These are phyloP conservation scores for Arabidopsis arenosa DNA, from an alignment of 345 rosid genomes.

Conservation along the genomic window DNA sequence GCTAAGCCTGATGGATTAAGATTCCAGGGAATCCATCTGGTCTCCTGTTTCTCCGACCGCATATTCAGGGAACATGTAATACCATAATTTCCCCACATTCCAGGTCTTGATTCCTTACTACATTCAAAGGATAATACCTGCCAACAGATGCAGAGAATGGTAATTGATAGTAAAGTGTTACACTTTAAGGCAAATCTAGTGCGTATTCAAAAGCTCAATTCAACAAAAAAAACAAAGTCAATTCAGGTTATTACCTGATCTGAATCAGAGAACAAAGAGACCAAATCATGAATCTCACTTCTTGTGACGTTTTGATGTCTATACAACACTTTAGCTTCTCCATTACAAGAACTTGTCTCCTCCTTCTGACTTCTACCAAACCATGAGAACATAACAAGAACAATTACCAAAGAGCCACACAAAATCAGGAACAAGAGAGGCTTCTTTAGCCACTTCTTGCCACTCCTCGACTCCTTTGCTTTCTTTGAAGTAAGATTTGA, in stretches of 20 bases:
- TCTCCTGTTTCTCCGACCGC: conserved; percentile 15
- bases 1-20: conserved; percentile 25
- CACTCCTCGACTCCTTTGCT: conserved; percentile 49
- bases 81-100: conserved; percentile 1
- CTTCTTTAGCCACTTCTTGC: conserved; percentile 53
- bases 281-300: conserved; percentile 65
- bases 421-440: conserved; percentile 53
- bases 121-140: conserved; percentile 36
- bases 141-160: conserved; percentile 3
- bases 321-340: conserved; percentile 52
- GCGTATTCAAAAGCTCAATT: background rate
- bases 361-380: conserved; percentile 37
- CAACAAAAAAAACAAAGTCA: conserved; percentile 5
- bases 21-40: conserved; percentile 20
- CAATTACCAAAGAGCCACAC: conserved; percentile 39
- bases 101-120: conserved; percentile 23
- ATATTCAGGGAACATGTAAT: conserved; percentile 25
- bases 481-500: conserved; percentile 56
- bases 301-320: conserved; percentile 67
- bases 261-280: conserved; percentile 65
- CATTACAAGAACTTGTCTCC: conserved; percentile 51
- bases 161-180: background rate
- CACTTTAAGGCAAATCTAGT: conserved; percentile 8
- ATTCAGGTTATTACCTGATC: conserved; percentile 57
- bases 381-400: conserved; percentile 50